These are phyloP conservation scores for Cicer judaicum DNA, from an alignment of 306 rosid genomes.

Conservation along the genomic window DNA sequence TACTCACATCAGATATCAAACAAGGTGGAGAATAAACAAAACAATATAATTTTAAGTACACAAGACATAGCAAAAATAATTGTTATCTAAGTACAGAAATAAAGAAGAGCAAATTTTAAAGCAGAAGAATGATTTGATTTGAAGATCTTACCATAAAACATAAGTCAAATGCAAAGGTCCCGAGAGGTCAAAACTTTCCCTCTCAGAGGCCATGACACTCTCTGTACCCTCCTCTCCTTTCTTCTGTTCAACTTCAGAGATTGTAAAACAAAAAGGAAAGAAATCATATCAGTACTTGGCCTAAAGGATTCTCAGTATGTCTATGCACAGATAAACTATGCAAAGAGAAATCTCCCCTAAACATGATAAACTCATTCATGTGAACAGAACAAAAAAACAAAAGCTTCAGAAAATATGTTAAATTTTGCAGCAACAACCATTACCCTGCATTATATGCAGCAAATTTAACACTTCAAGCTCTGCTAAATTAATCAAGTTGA, in stretches of 20 bases:
- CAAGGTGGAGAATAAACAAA: conserved; percentile 25
- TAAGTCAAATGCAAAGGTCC: conserved; percentile 84
- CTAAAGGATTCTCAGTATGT: conserved; percentile 1
- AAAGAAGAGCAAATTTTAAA: not conserved
- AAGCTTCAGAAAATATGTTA: not conserved
- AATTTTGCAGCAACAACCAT: conserved; percentile 3
- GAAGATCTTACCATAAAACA: conserved; percentile 70
- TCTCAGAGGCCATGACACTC: conserved; percentile 68
- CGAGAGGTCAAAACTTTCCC: conserved; percentile 72
- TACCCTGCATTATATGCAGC: conserved; percentile 23
- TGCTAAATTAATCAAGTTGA: conserved; percentile 4
- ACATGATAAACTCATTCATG: conserved; percentile 19
- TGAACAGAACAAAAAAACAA: not conserved
- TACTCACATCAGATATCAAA: not conserved
- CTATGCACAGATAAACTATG: not conserved
- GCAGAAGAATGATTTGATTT: not conserved
- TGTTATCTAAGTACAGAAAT: not conserved
- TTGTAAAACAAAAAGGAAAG: conserved; percentile 33
- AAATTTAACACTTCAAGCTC: not conserved
- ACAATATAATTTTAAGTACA: not conserved
- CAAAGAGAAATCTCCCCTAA: not conserved
- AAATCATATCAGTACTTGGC: conserved; percentile 17
- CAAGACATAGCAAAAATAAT: not conserved
- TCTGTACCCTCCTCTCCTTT: conserved; percentile 16
- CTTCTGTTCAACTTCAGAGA: conserved; percentile 44